Evolutionary conservation across 2,329 filamentous ascomycete species (phyloP), one percentile per base, ranked within the genome.

Genomic region (Botrytis paeoniae): DNA sequence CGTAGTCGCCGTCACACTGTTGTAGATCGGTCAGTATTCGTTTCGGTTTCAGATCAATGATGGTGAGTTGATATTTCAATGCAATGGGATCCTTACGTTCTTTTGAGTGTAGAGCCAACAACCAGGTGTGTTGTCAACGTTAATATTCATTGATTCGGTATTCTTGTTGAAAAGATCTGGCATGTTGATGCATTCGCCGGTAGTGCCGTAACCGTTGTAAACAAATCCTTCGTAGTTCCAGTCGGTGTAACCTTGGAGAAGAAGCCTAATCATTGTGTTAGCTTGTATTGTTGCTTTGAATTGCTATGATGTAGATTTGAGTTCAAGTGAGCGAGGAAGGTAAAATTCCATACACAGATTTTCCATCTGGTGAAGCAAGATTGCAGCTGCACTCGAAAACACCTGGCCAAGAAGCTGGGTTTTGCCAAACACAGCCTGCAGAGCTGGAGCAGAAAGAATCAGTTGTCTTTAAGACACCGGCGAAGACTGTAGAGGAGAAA

Each of bases 341-440:
- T 10, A 12, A 12, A 48, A 35, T 4, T 35, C 9, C 61, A 60
- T 65, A 71, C 43, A 51, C 35, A 65, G 59, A 71, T 18, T 3
- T 43, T 65, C 12, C 43, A 41, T 65, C 32, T 29, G 69, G 35
- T 6, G 69, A 25, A 16, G 10, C n/a, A 43, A 41, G 43, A n/a
- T 72, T 72, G 63, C 70, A 72, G 63, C 63, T 72, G 12, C 64
- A 69, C 25, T 37, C 29, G 37, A 41, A 10, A 60, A 69, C 70
- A 32, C 64, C 63, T 57, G 63, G 37, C 61, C 45, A 65, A 39
- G 43, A 35, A 43, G 59, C 22, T 29, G 57, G 37, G 8, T n/a
- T 45, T 29, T 69, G n/a, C 70, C 70, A 72, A n/a, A 29, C 10
- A 39, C 70, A 72, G 22, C 29, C 48, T 32, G 18, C 37, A 18